Evolutionary conservation across 176 grass and related monocot species (phyloP).

Genomic region (Tillandsia fasciculata): DNA sequence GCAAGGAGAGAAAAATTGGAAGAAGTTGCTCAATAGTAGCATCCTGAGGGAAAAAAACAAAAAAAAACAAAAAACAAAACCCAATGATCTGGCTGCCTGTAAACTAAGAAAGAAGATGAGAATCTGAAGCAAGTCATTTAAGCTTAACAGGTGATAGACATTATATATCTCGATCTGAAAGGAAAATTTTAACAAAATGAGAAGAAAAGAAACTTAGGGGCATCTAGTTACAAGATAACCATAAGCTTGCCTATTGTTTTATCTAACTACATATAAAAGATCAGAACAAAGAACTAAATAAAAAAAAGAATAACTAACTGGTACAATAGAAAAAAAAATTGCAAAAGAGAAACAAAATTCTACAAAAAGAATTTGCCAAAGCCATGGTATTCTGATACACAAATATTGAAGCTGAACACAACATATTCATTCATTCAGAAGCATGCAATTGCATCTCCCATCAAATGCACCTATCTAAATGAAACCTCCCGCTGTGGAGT

Average conservation of each 20-base stretch:
- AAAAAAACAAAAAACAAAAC: background rate
- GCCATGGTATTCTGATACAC: no score
- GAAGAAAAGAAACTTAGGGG: no score
- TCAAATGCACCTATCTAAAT: no score
- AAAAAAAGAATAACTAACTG: background rate
- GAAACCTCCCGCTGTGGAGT: no score
- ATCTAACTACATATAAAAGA: background rate
- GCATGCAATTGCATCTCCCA: no score
- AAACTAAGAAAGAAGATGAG: no score
- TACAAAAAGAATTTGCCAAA: background rate
- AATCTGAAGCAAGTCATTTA: no score
- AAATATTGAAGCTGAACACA: no score
- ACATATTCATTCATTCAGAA: no score
- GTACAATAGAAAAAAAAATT: background rate
- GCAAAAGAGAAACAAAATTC: background rate
- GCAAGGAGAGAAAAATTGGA: conserved; percentile 94
- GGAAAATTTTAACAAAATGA: no score
- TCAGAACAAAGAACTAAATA: background rate
- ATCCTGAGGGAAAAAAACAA: conserved; percentile 36
- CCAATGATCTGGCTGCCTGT: no score
- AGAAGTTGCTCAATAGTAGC: conserved; percentile 86
- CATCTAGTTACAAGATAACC: background rate
- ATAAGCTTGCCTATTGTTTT: background rate
- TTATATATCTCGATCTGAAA: no score
- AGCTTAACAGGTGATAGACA: background rate